These are phyloP conservation scores for Tanacetum coccineum DNA, from an alignment of 129 eudicot species.

Conservation along the genomic window DNA sequence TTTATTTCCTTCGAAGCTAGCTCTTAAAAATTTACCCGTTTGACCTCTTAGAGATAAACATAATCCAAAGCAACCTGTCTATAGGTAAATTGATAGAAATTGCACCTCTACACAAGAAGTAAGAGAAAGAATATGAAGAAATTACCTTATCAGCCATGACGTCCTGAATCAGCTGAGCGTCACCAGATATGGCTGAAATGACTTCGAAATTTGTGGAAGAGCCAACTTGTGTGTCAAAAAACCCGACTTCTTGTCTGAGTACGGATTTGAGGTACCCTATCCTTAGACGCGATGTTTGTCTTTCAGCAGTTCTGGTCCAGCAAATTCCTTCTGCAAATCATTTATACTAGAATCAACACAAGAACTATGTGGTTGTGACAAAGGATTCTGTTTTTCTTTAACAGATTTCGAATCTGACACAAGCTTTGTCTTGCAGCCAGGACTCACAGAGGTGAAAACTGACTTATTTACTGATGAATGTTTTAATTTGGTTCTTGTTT, in stretches of 20 bases:
- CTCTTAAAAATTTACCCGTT: not conserved
- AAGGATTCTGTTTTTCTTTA: not conserved
- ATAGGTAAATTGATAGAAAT: not conserved
- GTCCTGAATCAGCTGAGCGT: conserved; percentile 73
- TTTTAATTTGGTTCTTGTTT: not conserved
- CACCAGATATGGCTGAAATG: conserved; percentile 59
- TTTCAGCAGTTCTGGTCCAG: conserved; percentile 84
- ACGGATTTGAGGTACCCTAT: conserved; percentile 67
- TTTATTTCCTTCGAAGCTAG: not conserved
- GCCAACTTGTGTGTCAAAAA: conserved; percentile 63
- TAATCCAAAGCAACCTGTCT: not conserved
- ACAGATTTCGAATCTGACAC: not conserved
- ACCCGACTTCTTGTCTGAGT: conserved; percentile 73
- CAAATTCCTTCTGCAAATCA: conserved; percentile 64
- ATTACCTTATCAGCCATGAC: conserved; percentile 73
- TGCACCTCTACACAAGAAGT: not conserved
- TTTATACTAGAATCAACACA: not conserved
- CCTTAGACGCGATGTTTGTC: conserved; percentile 70
- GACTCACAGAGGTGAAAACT: not conserved
- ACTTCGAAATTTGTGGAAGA: conserved; percentile 68
- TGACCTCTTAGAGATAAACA: not conserved
- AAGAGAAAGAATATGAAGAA: conserved; percentile 4
- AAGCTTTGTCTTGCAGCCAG: not conserved
- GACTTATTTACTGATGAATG: not conserved
- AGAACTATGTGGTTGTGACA: not conserved